Evolutionary conservation across 2,329 filamentous ascomycete species (phyloP).

Genomic region (Graphiopsis chlorocephala): DNA sequence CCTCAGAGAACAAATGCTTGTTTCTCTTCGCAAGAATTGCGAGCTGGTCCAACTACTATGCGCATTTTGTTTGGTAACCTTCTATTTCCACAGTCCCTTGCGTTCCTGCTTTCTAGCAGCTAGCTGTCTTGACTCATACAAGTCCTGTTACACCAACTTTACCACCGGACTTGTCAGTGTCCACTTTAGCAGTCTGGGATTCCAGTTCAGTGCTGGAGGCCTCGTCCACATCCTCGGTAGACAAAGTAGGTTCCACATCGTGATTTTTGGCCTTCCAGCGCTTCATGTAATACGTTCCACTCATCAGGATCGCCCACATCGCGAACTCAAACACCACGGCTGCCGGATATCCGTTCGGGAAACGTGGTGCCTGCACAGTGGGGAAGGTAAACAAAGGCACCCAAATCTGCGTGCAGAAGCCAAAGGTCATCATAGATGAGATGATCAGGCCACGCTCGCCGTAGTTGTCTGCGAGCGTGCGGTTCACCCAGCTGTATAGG

Average conservation of each 20-base stretch:
- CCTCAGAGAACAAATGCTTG: background rate
- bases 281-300: background rate
- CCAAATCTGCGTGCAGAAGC: slow-evolving; percentile 11
- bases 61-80: background rate
- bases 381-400: slow-evolving; percentile 4
- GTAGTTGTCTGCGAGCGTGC: slow-evolving; percentile 2
- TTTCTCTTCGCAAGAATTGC: background rate
- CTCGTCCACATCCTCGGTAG: background rate
- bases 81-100: background rate
- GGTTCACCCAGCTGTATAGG: slow-evolving; percentile 6
- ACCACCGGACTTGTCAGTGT: background rate
- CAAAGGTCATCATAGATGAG: background rate
- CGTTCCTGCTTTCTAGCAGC: background rate
- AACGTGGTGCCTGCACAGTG: slow-evolving; percentile 1
- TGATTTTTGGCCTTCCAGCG: background rate
- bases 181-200: background rate
- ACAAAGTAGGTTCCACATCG: background rate
- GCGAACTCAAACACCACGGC: slow-evolving; percentile 2
- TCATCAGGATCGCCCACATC: slow-evolving; percentile 9
- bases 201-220: background rate
- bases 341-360: slow-evolving; percentile 6
- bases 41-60: background rate
- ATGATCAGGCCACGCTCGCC: slow-evolving; percentile 1
- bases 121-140: background rate
- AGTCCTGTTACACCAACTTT: background rate